Evolutionary conservation across 1,139 yeast species (phyloP).

Genomic region (Geotrichum histeridarum): DNA sequence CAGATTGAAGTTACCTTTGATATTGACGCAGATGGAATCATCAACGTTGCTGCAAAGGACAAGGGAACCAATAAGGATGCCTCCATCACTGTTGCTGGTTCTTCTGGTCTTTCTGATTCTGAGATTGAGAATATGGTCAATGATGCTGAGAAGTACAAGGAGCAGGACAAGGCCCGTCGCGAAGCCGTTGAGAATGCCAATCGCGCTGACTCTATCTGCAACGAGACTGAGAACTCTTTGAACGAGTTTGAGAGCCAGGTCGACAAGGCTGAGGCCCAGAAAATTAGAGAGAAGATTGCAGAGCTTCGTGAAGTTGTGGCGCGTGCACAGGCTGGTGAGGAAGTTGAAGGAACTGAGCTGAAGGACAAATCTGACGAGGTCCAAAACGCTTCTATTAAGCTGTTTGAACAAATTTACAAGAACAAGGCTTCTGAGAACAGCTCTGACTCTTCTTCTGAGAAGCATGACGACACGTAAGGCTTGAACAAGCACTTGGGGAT

Average conservation of each 20-base stretch:
- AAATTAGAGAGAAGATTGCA: constrained; percentile 70
- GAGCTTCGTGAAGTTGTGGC: constrained; percentile 85
- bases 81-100: constrained; percentile 97
- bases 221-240: constrained; percentile 92
- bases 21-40: constrained; percentile 97
- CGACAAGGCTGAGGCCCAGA: constrained; percentile 80
- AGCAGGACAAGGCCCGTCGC: constrained; percentile 90
- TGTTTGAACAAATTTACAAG: constrained; percentile 95
- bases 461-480: constrained; percentile 11
- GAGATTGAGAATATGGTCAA: constrained; percentile 98
- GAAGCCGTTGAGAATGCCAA: constrained; percentile 93
- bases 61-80: constrained; percentile 98
- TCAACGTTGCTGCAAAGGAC: constrained; percentile 97
- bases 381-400: constrained; percentile 85
- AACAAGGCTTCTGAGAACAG: constrained; percentile 39
- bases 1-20: constrained; percentile 97
- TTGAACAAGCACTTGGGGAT: background rate
- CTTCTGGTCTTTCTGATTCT: constrained; percentile 92
- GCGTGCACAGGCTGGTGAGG: constrained; percentile 91
- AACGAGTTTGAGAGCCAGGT: constrained; percentile 92
- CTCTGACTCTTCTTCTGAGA: constrained; percentile 22
- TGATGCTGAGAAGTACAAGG: constrained; percentile 97
- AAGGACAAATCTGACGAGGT: constrained; percentile 92
- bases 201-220: constrained; percentile 95
- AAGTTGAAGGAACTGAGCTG: constrained; percentile 74